Base-by-base conservation (phyloP, 352 stramenopile genomes). In the Chrysophaeum taylorii region DNA sequence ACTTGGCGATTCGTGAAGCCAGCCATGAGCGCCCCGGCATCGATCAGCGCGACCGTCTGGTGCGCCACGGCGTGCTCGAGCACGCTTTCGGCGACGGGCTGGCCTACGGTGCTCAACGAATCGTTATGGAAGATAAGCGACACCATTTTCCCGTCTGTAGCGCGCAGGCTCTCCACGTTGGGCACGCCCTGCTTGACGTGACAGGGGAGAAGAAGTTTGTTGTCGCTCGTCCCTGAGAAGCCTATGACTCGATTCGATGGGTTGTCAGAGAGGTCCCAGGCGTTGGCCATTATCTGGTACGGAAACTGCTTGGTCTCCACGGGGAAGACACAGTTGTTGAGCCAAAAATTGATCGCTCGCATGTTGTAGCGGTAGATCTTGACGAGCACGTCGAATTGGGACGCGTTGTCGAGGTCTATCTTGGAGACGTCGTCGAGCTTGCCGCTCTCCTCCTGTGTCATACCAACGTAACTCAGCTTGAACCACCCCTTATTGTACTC, bases 181-280 rank as follows among this genome's bases (percentile, higher is more conserved):
- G 86, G 83, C 57, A 89, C 84, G 15, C 64, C 74, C 68, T 93
- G 87, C 0, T 53, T 64, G 29, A 93, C 82, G 23, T 87, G 82
- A 0, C 86, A 31, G 1, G 87, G 88, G 2, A 94, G 75, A 63
- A 94, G 57, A 0, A 76, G 77, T 18, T 92, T 85, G 36, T 89
- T 93, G 70, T 94, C 88, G 69, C 94, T 94, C 16, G 88, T 95
- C 0, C 87, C 89, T 0, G 86, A 94, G 67, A 95, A 94, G 0
- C 88, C 88, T 25, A 92, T 78, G 27, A 82, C 82, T 0, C 71
- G 76, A 0, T 76, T 63, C 39, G 62, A 72, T 43, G 43, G 35
- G 0, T 86, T 87, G 21, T 82, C 70, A 18, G 83, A 86, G 37
- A 94, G 68, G 74, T 94, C 82, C 87, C 88, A 95, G 16, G 88